Evolutionary conservation across 108 stramenopile species (phyloP).

Genomic region (Aurantiochytrium sp.): DNA sequence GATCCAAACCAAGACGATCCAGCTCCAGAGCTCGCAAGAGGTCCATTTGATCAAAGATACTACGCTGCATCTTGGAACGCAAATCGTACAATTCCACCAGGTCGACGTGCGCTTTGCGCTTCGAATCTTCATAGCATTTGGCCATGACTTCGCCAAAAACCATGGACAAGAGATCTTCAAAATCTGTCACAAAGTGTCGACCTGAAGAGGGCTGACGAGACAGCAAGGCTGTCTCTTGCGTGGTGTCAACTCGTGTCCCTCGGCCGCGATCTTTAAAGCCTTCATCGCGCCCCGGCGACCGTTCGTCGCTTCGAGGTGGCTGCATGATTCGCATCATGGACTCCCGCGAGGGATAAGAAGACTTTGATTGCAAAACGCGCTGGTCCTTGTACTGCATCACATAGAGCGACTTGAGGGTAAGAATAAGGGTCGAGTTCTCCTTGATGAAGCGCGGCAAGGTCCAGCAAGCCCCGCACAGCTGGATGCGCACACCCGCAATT

Average conservation of each 20-base stretch:
- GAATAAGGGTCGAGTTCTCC: neutral
- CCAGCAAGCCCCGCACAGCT: constrained; percentile 12
- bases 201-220: neutral
- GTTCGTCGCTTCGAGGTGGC: too few species aligned
- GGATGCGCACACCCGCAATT: neutral
- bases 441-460: neutral
- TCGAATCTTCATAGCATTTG: neutral
- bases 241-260: too few species aligned
- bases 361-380: neutral
- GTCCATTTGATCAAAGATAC: neutral
- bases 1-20: neutral
- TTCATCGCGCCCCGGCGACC: too few species aligned
- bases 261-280: too few species aligned
- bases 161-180: neutral
- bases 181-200: neutral
- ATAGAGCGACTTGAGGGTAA: neutral
- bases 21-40: neutral
- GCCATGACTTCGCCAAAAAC: constrained; percentile 8
- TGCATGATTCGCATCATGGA: too few species aligned
- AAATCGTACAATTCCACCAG: neutral
- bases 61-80: neutral
- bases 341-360: too few species aligned
- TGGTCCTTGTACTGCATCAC: neutral
- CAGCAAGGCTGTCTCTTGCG: too few species aligned
- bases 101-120: neutral